Conservation (phyloP, 805 yeast genomes). For the Zygosaccharomyces lentus region DNA sequence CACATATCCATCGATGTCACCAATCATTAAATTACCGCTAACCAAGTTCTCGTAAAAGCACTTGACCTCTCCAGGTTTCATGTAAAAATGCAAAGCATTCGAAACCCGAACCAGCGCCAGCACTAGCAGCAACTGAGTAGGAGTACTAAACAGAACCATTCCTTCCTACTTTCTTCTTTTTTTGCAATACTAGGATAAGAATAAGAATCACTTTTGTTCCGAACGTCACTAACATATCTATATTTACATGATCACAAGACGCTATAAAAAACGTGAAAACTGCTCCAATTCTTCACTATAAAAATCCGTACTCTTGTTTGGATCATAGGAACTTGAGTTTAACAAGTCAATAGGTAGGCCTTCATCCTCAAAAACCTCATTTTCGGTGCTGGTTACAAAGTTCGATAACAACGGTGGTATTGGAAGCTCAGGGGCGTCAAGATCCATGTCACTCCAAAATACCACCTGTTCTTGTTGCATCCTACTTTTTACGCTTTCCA, state of each 20-base stretch:
- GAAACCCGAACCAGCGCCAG: constrained; percentile 2
- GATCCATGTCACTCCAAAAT: constrained; percentile 12
- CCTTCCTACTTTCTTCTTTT: background rate
- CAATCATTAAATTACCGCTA: constrained; percentile 74
- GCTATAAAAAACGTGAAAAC: constrained; percentile 5
- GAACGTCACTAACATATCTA: background rate
- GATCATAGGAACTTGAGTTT: constrained; percentile 1
- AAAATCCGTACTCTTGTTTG: constrained; percentile 10
- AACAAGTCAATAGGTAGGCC: background rate
- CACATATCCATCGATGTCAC: constrained; percentile 68
- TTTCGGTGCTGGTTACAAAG: constrained; percentile 1
- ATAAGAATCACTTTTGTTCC: background rate
- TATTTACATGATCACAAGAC: background rate
- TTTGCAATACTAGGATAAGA: background rate
- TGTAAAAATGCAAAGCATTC: constrained; percentile 60
- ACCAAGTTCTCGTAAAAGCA: constrained; percentile 85
- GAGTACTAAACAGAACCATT: background rate
- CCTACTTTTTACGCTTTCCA: background rate
- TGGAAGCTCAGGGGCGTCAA: background rate
- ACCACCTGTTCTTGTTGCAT: background rate
- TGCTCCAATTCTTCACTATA: constrained; percentile 10
- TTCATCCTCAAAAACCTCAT: background rate
- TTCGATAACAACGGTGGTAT: constrained; percentile 2
- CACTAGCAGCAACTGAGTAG: background rate
- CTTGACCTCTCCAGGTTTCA: constrained; percentile 66